Conservation (phyloP, 2,329 filamentous ascomycete species). For the Alternaria sp. region DNA sequence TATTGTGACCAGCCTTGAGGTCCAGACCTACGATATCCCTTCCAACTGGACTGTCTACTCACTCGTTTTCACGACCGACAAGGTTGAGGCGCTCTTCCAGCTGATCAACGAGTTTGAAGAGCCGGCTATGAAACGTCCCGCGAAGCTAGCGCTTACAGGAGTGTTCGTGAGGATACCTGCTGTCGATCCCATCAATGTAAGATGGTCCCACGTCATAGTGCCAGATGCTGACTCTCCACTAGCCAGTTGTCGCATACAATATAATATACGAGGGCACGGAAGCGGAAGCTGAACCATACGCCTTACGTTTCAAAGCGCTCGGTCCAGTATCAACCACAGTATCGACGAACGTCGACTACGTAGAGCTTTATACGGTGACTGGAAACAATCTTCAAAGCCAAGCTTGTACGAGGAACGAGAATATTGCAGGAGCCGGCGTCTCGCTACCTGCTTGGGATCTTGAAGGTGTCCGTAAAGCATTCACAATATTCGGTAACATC, state of each 20-base stretch:
- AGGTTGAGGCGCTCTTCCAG: conserved; percentile 44
- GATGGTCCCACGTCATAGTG: neutral
- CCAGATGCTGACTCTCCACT: neutral
- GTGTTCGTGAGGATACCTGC: conserved; percentile 19
- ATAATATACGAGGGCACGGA: conserved; percentile 29
- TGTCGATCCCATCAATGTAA: conserved; percentile 28
- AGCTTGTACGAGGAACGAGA: conserved; percentile 22
- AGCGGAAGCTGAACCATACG: conserved; percentile 24
- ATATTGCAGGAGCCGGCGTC: conserved; percentile 23
- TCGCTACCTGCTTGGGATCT: conserved; percentile 31
- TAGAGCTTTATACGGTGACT: conserved; percentile 27
- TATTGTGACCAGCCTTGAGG: conserved; percentile 47
- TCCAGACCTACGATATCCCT: conserved; percentile 34
- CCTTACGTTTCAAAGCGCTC: conserved; percentile 27
- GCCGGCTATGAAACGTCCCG: conserved; percentile 1
- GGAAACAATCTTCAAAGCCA: conserved; percentile 23
- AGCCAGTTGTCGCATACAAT: conserved; percentile 28
- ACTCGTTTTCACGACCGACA: conserved; percentile 26
- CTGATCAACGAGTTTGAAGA: conserved; percentile 38
- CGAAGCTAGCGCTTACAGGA: conserved; percentile 23
- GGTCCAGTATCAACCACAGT: conserved; percentile 14
- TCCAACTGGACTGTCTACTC: conserved; percentile 24
- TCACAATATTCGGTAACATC: conserved; percentile 27
- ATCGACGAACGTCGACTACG: conserved; percentile 22
- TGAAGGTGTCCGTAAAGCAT: conserved; percentile 24